Percentiles rank a stretch among this genome's conserved stretches.
Evolutionary conservation across 73 alveolate genomes (phyloP).

Genomic region (Uronychia binucleata): DNA sequence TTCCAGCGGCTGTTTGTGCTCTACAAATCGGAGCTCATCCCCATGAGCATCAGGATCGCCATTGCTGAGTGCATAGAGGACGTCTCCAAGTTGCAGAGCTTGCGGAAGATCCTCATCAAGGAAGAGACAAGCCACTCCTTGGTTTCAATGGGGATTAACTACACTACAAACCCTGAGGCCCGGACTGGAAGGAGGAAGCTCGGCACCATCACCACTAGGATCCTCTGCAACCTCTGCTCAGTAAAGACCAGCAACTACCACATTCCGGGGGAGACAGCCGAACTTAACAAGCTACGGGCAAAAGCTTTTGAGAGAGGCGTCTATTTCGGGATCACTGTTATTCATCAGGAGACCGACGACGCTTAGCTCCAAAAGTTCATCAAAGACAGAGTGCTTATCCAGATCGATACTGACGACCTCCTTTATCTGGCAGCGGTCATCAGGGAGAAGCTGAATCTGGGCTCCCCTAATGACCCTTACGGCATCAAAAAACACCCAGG

Average conservation of each 20-base stretch:
- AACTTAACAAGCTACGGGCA: constrained; percentile 23
- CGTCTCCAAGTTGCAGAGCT: constrained; percentile 22
- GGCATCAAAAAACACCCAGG: not conserved
- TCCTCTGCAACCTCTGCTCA: constrained; percentile 33
- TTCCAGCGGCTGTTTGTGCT: constrained; percentile 6
- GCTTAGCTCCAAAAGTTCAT: not conserved
- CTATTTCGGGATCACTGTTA: constrained; percentile 3
- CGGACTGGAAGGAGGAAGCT: constrained; percentile 1
- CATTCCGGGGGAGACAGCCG: constrained; percentile 47
- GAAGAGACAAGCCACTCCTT: constrained; percentile 9
- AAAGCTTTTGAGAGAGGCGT: constrained; percentile 34
- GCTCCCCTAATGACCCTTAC: not conserved
- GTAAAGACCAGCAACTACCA: constrained; percentile 33
- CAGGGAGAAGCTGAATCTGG: not conserved
- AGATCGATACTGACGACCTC: constrained; percentile 24
- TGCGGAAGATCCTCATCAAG: constrained; percentile 29
- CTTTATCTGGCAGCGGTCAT: constrained; percentile 17
- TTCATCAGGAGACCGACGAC: not conserved
- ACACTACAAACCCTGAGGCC: not conserved
- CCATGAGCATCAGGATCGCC: constrained; percentile 20
- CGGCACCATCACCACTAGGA: constrained; percentile 7
- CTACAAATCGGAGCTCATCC: constrained; percentile 16
- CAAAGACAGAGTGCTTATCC: constrained; percentile 28
- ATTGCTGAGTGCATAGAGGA: constrained; percentile 24
- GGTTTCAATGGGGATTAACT: constrained; percentile 2